phyloP scores from a whole-genome alignment of 2,329 filamentous ascomycete species.

The Phaeomoniella chlamydospora region DNA sequence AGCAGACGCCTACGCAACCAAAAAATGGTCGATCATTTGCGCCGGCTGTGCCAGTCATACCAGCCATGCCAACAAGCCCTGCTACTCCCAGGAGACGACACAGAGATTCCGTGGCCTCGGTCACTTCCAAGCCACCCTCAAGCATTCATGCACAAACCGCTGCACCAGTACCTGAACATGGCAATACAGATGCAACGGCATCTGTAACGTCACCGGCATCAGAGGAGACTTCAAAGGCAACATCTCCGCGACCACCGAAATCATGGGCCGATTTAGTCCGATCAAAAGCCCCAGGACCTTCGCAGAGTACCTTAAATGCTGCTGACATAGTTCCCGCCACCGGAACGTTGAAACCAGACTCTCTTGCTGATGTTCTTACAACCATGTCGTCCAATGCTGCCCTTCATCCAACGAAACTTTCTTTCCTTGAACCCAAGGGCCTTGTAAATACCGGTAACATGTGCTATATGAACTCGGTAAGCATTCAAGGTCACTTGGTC shows the following conservation, averaged over 20 bases:
- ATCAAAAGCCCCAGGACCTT: slow-evolving; percentile 25
- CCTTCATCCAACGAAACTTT: slow-evolving; percentile 40
- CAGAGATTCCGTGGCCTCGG: slow-evolving; percentile 20
- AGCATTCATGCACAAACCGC: no score
- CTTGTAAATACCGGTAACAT: slow-evolving; percentile 96
- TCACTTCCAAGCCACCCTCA: slow-evolving; percentile 8
- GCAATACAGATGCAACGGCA: neutral
- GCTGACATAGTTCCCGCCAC: slow-evolving; percentile 8
- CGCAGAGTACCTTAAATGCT: slow-evolving; percentile 14
- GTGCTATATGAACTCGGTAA: slow-evolving; percentile 99
- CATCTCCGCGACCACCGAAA: slow-evolving; percentile 34
- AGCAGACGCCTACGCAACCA: slow-evolving; percentile 15
- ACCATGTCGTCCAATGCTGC: slow-evolving; percentile 54
- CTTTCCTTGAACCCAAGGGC: slow-evolving; percentile 82
- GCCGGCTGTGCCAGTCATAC: slow-evolving; percentile 35
- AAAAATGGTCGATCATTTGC: slow-evolving; percentile 20
- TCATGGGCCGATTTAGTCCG: slow-evolving; percentile 58
- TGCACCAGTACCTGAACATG: slow-evolving; percentile 2
- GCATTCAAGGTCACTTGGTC: slow-evolving; percentile 18
- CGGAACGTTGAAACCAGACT: slow-evolving; percentile 35
- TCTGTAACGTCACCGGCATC: slow-evolving; percentile 4
- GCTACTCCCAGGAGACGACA: slow-evolving; percentile 18
- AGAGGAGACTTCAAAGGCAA: slow-evolving; percentile 22
- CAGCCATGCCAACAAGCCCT: slow-evolving; percentile 23
- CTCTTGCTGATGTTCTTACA: slow-evolving; percentile 62